Conservation (phyloP, 2,329 filamentous ascomycete genomes). For the Chaetomium sp. region DNA sequence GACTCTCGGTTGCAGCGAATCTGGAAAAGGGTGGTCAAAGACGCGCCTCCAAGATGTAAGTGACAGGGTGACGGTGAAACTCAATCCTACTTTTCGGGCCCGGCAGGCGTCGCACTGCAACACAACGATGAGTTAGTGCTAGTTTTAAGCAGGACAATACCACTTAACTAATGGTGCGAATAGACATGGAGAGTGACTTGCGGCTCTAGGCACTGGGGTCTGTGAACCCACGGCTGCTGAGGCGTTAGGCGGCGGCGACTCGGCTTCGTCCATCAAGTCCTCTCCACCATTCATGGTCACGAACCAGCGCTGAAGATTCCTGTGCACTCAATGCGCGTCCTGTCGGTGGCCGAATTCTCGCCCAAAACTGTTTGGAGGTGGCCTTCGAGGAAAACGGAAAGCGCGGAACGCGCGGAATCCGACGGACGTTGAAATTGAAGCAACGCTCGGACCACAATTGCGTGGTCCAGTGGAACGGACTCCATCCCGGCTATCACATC, state of each 20-base stretch:
- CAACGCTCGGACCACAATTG: not conserved
- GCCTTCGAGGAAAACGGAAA: not conserved
- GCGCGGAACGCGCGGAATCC: slow-evolving; percentile 13
- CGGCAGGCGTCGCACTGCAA: slow-evolving; percentile 20
- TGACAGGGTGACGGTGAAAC: not conserved
- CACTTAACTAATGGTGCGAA: not conserved
- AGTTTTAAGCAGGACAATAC: not conserved
- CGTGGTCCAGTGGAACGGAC: not conserved
- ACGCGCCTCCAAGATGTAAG: too few species aligned
- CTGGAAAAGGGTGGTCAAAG: not conserved
- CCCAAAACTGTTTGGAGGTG: not conserved
- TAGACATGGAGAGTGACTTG: slow-evolving; percentile 7
- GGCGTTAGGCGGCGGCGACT: not conserved
- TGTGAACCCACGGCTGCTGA: not conserved
- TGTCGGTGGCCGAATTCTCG: not conserved
- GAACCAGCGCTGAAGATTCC: too few species aligned
- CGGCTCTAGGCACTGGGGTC: slow-evolving; percentile 16
- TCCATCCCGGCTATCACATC: not conserved
- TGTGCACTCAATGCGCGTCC: too few species aligned
- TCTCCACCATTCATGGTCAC: not conserved
- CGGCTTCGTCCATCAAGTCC: not conserved
- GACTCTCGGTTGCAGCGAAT: slow-evolving; percentile 34
- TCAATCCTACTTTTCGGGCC: slow-evolving; percentile 13
- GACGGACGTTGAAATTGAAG: not conserved
- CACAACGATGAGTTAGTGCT: not conserved